Base-by-base conservation (phyloP, 78 protist genomes). In the Dictyostelium purpureum region DNA sequence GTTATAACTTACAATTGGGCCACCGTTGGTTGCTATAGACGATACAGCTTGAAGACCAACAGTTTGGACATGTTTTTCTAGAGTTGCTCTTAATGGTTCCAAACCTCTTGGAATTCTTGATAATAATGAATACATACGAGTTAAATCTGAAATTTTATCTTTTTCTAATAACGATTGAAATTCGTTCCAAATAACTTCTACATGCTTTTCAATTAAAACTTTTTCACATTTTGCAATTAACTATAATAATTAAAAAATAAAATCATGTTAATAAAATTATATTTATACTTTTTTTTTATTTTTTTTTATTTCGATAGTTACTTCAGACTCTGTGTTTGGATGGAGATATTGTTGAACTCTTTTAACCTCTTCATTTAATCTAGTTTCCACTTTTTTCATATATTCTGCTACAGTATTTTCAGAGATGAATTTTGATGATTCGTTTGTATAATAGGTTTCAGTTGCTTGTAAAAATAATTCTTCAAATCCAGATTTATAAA, bases 51-150 rank as follows among this genome's bases (percentile, higher is more conserved):
- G 80, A 19, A 82, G 37, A 51, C 96, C 96, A 59, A 87, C 90
- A 75, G 70, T 85, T 59, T 82, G 94, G 31, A 95, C 94, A 59
- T 95, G 97, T 47, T 80, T 90, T 52, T 97, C 97, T 6, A 97
- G 26, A n/a, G 45, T 65, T 1, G 66, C 77, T 63, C 85, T 77
- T 42, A 97, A 31, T 31, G 95, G 94, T 28, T 95, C 96, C 31
- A 96, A 63, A 4, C 96, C 97, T 40, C 79, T 52, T 57, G 82
- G 80, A 7, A 90, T 78, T 42, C 98, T 96, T 2, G 67, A 52
- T 26, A 97, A 65, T 19, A 97, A 77, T 28, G 54, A 21, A 73
- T 94, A 97, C 95, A 94, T 73, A 19, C 97, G 79, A 6, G 76
- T 31, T 45, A 95, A 65, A 31, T 94, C 96, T 73, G 75, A 59